These are phyloP conservation scores for Colletotrichum sp. DNA, from an alignment of 2,329 filamentous ascomycete species.

Conservation along the genomic window DNA sequence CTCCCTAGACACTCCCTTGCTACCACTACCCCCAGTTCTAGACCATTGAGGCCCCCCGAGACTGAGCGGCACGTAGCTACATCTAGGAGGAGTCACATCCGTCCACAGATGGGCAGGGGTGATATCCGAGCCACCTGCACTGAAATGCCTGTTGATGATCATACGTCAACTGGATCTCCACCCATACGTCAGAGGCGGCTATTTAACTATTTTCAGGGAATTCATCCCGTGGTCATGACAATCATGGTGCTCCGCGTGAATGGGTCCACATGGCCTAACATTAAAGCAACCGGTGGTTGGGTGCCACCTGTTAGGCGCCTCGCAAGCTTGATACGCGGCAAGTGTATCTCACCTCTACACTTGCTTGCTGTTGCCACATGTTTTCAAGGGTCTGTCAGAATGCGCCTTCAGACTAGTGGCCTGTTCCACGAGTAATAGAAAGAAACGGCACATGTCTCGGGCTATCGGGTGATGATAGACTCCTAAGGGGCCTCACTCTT, in stretches of 20 bases:
- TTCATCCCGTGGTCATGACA: fast-evolving
- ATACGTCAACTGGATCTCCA: not conserved
- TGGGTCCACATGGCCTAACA: not conserved
- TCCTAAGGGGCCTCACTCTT: too few species aligned
- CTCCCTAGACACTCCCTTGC: too few species aligned
- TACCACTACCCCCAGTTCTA: too few species aligned
- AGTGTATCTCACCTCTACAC: not conserved
- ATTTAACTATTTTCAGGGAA: not conserved
- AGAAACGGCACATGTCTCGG: too few species aligned
- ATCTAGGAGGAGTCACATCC: not conserved
- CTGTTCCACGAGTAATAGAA: too few species aligned
- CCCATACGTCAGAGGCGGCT: not conserved
- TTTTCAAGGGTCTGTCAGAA: not conserved
- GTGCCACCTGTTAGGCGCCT: not conserved
- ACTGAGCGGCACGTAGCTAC: not conserved
- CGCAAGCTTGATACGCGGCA: not conserved
- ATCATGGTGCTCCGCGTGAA: fast-evolving
- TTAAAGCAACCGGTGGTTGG: not conserved
- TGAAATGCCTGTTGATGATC: not conserved
- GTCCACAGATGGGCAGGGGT: not conserved
- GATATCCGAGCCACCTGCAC: not conserved
- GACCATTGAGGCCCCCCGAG: fast-evolving
- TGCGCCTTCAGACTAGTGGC: too few species aligned
- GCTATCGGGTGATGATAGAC: too few species aligned
- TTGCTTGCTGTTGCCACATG: not conserved